Evolutionary conservation across 331 rosid species (phyloP).

Genomic region (Malus hybrid): DNA sequence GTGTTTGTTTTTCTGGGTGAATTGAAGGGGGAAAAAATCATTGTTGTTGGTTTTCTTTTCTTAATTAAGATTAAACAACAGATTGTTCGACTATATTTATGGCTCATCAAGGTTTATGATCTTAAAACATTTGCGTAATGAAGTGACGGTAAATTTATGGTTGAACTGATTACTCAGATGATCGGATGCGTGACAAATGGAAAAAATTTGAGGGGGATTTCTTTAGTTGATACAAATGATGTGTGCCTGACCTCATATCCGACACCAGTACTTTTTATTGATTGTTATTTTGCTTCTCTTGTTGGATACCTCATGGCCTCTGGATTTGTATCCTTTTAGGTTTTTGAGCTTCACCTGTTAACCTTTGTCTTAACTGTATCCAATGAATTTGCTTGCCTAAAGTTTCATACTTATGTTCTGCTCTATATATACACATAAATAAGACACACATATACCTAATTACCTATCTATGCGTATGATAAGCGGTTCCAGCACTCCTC

Average conservation of each 20-base stretch:
- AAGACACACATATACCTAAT: not conserved
- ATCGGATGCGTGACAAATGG: not conserved
- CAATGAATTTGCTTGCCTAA: not conserved
- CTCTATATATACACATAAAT: not conserved
- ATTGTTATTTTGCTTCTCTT: not conserved
- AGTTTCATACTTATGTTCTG: not conserved
- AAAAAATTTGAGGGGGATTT: not conserved
- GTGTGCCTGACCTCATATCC: not conserved
- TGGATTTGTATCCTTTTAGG: not conserved
- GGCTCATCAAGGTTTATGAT: not conserved
- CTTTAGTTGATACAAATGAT: not conserved
- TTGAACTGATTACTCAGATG: not conserved
- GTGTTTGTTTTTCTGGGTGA: not conserved
- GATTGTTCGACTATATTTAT: not conserved
- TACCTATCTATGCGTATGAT: not conserved
- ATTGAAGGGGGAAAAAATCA: not conserved
- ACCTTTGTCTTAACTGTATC: not conserved
- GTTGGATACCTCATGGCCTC: not conserved
- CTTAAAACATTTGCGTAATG: not conserved
- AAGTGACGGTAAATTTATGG: not conserved
- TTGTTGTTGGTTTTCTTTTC: not conserved
- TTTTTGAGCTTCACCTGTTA: not conserved
- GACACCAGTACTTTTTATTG: not conserved
- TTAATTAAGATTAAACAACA: too few relatives aligned
- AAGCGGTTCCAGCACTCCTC: not conserved